Base-by-base conservation (phyloP, 768 basidiomycete species). In the Suillus cothurnatus region DNA sequence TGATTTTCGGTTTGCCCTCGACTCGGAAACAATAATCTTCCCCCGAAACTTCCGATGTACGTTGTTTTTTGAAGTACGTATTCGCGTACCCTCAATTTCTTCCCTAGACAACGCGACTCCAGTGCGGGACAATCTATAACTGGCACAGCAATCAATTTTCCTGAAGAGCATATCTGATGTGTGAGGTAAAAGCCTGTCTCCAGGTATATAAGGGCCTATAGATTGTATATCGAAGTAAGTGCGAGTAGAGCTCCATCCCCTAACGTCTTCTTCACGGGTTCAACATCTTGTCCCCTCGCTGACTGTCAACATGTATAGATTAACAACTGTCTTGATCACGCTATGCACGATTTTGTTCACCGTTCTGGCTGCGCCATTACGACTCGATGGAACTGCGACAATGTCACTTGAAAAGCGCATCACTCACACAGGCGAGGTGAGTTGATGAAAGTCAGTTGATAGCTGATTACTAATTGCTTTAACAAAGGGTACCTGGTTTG, bases 401-500 rank as follows among this genome's bases (percentile, higher is more conserved):
- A 63, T 69, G 36, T 70, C 76, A 32, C 79, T 88, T 41, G 81
- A 83, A 65, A 86, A 83, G 73, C 83, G 90, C 61, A 68, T 78
- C 49, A 82, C 85, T 0, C 87, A 82, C 69, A 71, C 68, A 8
- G 91, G 91, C 49, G 78, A 80, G 67, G 91, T 91, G 73, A 67
- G 86, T 79, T 7, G 21, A 64, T 69, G 50, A 49, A 36, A 47
- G 39, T 41, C 19, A 43, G 19, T 31, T 21, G 3, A 21, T 31
- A 14, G 17, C 28, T 28, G 12, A 12, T 31, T 41, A 6, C 58
- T 59, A 21, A 59, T 41, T 41, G 12, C 19, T 59, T 59, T 6
- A 31, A 38, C 53, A 55, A 68, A 91, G 90, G 90, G 85, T 47
- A 92, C 90, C 39, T 92, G 84, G 84, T 92, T 84, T 73, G 67